These are phyloP conservation scores for Zychaea mexicana DNA, from an alignment of 371 early-diverging fungal genomes.

Conservation along the genomic window DNA sequence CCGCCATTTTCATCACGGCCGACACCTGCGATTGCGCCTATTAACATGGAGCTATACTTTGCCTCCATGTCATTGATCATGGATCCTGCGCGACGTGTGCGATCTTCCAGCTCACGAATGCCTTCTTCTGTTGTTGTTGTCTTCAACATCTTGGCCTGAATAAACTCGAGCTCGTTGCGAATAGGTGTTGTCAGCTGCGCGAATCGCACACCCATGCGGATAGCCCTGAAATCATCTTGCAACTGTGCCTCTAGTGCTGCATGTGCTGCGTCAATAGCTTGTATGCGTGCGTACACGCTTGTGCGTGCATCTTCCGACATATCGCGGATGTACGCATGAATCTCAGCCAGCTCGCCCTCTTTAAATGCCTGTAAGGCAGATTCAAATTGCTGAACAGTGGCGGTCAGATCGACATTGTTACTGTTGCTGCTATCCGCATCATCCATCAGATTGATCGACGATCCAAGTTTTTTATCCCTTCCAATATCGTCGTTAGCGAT, in stretches of 20 bases:
- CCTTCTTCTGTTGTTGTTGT: slow-evolving; percentile 40
- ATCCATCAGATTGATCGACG: neutral
- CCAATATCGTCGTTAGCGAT: neutral
- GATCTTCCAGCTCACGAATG: slow-evolving; percentile 37
- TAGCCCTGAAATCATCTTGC: slow-evolving; percentile 15
- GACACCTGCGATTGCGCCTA: neutral
- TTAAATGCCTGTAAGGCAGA: slow-evolving; percentile 4
- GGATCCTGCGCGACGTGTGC: slow-evolving; percentile 21
- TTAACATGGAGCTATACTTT: slow-evolving; percentile 9
- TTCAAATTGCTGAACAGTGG: slow-evolving; percentile 12
- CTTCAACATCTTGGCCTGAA: slow-evolving; percentile 50
- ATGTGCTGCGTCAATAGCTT: slow-evolving; percentile 31
- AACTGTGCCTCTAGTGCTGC: slow-evolving; percentile 24
- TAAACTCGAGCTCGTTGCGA: slow-evolving; percentile 50
- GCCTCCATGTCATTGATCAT: slow-evolving; percentile 15
- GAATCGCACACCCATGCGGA: slow-evolving; percentile 13
- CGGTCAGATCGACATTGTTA: slow-evolving; percentile 9
- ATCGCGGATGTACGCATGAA: slow-evolving; percentile 7
- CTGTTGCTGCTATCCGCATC: neutral
- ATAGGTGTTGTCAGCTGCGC: slow-evolving; percentile 22
- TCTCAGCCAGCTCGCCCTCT: slow-evolving; percentile 11
- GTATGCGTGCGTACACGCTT: slow-evolving; percentile 18
- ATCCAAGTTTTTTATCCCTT: neutral
- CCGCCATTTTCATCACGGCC: neutral
- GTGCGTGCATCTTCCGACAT: slow-evolving; percentile 16